phyloP scores from a whole-genome alignment of 1,139 yeast species.

The Candida dubliniensis region DNA sequence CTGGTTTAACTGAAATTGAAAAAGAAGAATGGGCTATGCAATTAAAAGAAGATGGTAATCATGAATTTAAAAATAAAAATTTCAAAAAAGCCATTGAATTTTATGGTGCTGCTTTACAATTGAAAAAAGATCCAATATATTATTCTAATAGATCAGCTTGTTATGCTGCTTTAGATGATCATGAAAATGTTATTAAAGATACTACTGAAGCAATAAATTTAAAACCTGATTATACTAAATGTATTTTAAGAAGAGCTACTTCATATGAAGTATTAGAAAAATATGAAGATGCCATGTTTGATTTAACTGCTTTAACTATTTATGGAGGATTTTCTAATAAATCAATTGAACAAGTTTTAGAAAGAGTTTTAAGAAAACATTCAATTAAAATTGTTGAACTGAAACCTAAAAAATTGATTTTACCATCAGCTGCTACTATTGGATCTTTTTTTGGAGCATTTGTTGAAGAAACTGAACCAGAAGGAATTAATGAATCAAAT shows the following conservation, averaged over 20 bases:
- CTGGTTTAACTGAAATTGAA: conserved; percentile 49
- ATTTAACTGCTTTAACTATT: conserved; percentile 80
- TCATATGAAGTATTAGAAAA: conserved; percentile 82
- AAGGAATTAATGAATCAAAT: conserved; percentile 48
- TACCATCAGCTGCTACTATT: conserved; percentile 86
- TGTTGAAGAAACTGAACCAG: conserved; percentile 45
- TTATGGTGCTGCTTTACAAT: conserved; percentile 74
- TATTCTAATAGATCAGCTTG: conserved; percentile 96
- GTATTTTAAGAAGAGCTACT: conserved; percentile 73
- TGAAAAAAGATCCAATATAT: conserved; percentile 81
- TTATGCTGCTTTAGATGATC: conserved; percentile 76
- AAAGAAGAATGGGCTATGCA: conserved; percentile 71
- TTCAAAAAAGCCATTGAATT: conserved; percentile 71
- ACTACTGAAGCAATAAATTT: conserved; percentile 81
- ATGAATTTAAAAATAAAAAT: conserved; percentile 67
- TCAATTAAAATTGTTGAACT: conserved; percentile 67
- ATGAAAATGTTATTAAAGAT: conserved; percentile 82
- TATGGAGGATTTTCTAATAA: conserved; percentile 79
- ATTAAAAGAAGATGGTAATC: conserved; percentile 89
- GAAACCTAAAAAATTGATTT: conserved; percentile 52
- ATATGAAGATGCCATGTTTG: conserved; percentile 85
- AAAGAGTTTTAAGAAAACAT: conserved; percentile 80
- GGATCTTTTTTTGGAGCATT: conserved; percentile 86
- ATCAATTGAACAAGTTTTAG: conserved; percentile 77
- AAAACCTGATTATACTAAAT: conserved; percentile 89